Evolutionary conservation across 2,329 filamentous ascomycete genomes (phyloP).

Genomic region (Zymoseptoria passerinii): DNA sequence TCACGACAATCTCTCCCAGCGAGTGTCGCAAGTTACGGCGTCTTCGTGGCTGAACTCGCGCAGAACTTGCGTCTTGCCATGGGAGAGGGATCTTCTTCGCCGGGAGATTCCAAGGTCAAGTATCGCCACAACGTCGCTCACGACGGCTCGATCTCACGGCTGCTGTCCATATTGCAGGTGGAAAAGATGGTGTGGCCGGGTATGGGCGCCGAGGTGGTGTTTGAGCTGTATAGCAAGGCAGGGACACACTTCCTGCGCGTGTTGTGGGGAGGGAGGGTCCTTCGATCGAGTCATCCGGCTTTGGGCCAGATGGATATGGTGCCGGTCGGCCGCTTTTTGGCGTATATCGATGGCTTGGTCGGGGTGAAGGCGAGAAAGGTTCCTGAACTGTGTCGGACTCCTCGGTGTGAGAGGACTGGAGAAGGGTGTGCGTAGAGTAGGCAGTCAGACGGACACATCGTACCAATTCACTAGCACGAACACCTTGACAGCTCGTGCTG

Average conservation of each 20-base stretch:
- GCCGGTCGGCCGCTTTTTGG: constrained; percentile 54
- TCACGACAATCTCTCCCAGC: constrained; percentile 53
- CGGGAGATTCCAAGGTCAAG: constrained; percentile 27
- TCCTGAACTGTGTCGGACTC: constrained; percentile 27
- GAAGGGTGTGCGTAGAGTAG: not conserved
- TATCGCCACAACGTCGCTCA: constrained; percentile 76
- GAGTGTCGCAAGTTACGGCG: constrained; percentile 55
- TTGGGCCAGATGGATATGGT: constrained; percentile 66
- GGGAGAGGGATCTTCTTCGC: constrained; percentile 33
- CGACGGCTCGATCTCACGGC: constrained; percentile 60
- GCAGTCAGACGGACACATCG: not conserved
- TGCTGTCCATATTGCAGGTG: constrained; percentile 63
- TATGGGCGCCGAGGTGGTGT: constrained; percentile 71
- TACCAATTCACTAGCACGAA: no score
- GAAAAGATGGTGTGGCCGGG: constrained; percentile 77
- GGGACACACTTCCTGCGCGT: constrained; percentile 52
- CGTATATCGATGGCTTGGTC: constrained; percentile 63
- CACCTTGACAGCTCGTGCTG: no score
- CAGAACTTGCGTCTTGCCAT: constrained; percentile 50
- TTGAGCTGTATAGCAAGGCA: constrained; percentile 57
- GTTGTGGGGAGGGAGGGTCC: constrained; percentile 59
- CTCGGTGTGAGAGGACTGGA: not conserved
- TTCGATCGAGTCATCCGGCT: constrained; percentile 59
- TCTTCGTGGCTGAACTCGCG: constrained; percentile 66
- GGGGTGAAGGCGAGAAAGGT: constrained; percentile 44